Base-by-base conservation (phyloP, 2,329 filamentous ascomycete species). In the Metarhizium guizhouense region DNA sequence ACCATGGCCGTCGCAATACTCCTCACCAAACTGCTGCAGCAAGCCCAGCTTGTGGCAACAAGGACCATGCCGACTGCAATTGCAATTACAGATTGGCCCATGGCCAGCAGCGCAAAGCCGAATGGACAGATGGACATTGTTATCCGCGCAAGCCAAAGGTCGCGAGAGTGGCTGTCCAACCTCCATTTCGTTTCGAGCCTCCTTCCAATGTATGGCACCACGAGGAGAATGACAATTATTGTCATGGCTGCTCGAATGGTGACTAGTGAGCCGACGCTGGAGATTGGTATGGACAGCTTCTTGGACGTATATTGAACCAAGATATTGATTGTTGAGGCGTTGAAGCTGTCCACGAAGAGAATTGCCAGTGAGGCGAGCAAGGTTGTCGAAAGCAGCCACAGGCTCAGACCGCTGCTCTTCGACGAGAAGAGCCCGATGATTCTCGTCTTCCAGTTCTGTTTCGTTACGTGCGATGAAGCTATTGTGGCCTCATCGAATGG, bases 111-210 rank as follows among this genome's bases (percentile, higher is more conserved):
- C 5, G 18, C 8, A 38, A 54, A 54, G 20, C 53, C 53, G 18
- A 50, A 6, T 4, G 53, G 53, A 16, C n/a, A 18, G 34, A 18
- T 25, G 16, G 47, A 16, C n/a, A 54, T 45, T 4, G 53, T 54
- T 4, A 54, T 32, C n/a, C 45, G n/a, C 14, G 53, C 45, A 14
- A 54, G 53, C 53, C 53, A 54, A 4, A 54, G 53, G 34, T 54
- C 53, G 32, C 53, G 53, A 48, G 53, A n/a, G 25, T 29, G 53
- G 18, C 30, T 47, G 34, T 48, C 43, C 43, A 54, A 34, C 3
- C 32, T 32, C 11, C 18, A 42, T 40, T 38, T 38, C 4, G 34
- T 16, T 16, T 25, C 16, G 3, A 54, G n/a, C 16, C 47, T 20
- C 8, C 29, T 36, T 3, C 53, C 53, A 14, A 54, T 30, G 7